Base-by-base conservation (phyloP, 2,329 filamentous ascomycete species). In the Phyllosticta capitalensis region DNA sequence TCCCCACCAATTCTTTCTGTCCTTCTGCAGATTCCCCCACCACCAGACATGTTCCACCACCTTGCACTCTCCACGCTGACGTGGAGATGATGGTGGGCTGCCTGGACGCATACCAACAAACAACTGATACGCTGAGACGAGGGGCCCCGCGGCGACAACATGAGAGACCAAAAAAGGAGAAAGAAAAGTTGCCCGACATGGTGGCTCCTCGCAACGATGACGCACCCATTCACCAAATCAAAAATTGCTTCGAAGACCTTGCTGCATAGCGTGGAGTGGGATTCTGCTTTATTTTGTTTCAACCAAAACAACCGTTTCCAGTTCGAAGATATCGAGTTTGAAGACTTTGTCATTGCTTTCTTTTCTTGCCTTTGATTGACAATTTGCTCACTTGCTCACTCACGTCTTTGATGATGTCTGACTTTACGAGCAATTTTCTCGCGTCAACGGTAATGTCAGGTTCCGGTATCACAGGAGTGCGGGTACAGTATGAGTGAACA, bases 211-310 rank as follows among this genome's bases (percentile, higher is more conserved):
- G 30, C 30, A 38, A 38, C 30, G 5, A 38, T 38, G 30, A 38
- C 30, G 30, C 30, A 38, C 14, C 10, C 14, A 28, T 58, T 58
- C 22, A 28, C 33, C 51, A 30, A 30, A 20, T 49, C 28, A 45
- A 28, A 21, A 48, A 45, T 26, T 26, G 24, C 24, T 26, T 26
- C 24, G 24, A 26, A 26, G 24, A 26, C 4, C 24, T 26, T 26
- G 24, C 24, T 49, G 56, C 56, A 58, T 58, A 54, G 56, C 56
- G 56, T 54, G 51, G 56, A 54, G 56, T 20, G 56, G 51, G 24
- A 58, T 49, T 54, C 51, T 58, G 56, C 26, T 30, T 30, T 58
- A 14, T 53, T 33, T 58, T 33, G 14, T 52, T 57, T 38, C 50
- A 26, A 26, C 7, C 24, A 26, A 26, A 26, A 26, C 24, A 26